These are phyloP conservation scores for Thalassiosira exigua DNA, from an alignment of 352 stramenopile species.

Conservation along the genomic window DNA sequence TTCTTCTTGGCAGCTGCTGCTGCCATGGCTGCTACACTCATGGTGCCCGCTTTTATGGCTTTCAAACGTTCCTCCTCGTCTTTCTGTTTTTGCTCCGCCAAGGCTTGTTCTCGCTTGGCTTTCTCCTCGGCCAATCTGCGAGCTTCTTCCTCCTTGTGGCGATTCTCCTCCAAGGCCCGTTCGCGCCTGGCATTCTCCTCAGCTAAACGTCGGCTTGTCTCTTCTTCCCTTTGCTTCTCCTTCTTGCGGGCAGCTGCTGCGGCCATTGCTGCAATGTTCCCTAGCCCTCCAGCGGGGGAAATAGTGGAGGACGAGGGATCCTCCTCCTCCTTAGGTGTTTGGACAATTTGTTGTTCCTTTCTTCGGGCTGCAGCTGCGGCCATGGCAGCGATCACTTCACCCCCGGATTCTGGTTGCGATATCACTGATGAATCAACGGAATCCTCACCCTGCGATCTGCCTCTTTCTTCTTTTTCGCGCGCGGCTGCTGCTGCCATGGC, in stretches of 20 bases:
- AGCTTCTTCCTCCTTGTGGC: conserved; percentile 6
- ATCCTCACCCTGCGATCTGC: background rate
- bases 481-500: conserved; percentile 6
- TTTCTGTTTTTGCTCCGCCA: conserved; percentile 16
- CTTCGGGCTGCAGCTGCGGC: background rate
- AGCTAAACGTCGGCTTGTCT: background rate
- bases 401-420: background rate
- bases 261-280: conserved; percentile 4
- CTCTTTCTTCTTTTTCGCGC: background rate
- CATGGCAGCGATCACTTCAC: background rate
- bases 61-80: conserved; percentile 4
- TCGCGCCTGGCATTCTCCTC: conserved; percentile 11
- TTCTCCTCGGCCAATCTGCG: background rate
- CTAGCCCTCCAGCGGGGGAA: background rate
- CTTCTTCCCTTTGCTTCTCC: background rate
- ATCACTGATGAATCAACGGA: background rate
- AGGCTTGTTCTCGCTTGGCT: background rate
- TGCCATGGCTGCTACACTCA: conserved; percentile 9
- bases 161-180: background rate
- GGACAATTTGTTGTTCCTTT: background rate
- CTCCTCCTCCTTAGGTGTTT: background rate
- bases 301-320: background rate
- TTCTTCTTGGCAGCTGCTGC: conserved; percentile 6
- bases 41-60: conserved; percentile 10
- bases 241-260: conserved; percentile 12